Evolutionary conservation across 1,139 yeast species (phyloP).

Genomic region (Debaryomycetaceae sp.): DNA sequence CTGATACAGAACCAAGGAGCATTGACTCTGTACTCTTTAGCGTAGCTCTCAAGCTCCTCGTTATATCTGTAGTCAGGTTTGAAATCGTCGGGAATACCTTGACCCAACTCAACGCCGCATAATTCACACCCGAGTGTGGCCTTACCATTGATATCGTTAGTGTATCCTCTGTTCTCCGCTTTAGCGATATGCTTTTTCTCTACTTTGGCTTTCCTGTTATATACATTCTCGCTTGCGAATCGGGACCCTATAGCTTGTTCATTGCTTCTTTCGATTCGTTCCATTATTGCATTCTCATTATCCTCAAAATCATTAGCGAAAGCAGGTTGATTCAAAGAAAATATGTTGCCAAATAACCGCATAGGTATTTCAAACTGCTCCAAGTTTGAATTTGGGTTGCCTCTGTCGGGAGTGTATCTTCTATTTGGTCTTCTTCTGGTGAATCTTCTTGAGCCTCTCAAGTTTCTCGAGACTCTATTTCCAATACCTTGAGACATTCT

Average conservation of each 20-base stretch:
- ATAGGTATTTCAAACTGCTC: conserved; percentile 7
- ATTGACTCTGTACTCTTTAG: conserved; percentile 29
- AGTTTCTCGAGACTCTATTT: background rate
- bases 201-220: conserved; percentile 25
- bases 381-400: conserved; percentile 1
- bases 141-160: conserved; percentile 33
- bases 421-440: conserved; percentile 4
- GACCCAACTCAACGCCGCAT: conserved; percentile 69
- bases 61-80: conserved; percentile 28
- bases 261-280: conserved; percentile 40
- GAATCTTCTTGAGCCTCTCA: background rate
- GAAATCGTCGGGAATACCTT: conserved; percentile 61
- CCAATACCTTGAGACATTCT: conserved; percentile 1
- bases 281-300: conserved; percentile 34
- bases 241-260: conserved; percentile 34
- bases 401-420: background rate
- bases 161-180: conserved; percentile 25
- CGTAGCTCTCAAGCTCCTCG: conserved; percentile 23
- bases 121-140: conserved; percentile 53
- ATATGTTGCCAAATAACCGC: conserved; percentile 5
- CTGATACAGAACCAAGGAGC: conserved; percentile 66
- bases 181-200: conserved; percentile 27
- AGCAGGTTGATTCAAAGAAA: conserved; percentile 2
- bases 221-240: conserved; percentile 28
- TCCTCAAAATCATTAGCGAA: conserved; percentile 7